A percentile compares a stretch with the other conserved stretches of the same genome.
Evolutionary conservation across 2,329 filamentous ascomycete species (phyloP).

Genomic region (Fusarium sarcochroum): DNA sequence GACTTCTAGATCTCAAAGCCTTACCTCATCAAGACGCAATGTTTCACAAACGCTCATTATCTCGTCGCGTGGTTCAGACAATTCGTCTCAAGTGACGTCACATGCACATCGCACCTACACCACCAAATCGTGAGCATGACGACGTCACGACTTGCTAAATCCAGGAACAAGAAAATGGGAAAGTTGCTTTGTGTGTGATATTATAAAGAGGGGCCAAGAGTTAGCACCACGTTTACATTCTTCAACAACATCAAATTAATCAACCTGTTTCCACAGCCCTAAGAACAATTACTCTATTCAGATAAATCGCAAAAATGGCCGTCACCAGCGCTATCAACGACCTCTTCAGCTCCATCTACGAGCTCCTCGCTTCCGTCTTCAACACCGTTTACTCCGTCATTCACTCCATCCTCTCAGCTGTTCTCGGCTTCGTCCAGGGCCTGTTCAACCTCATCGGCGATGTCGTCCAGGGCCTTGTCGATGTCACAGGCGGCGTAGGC

Average conservation of each 20-base stretch:
- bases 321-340: constrained; percentile 55
- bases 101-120: constrained; percentile 37
- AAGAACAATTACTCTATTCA: not conserved
- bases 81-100: constrained; percentile 43
- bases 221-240: not conserved
- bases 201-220: constrained; percentile 13
- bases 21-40: constrained; percentile 40
- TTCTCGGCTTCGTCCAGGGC: constrained; percentile 56
- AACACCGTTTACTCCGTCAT: constrained; percentile 53
- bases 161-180: constrained; percentile 27
- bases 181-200: not conserved
- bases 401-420: constrained; percentile 51
- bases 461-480: constrained; percentile 53
- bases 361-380: constrained; percentile 57
- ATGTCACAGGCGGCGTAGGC: constrained; percentile 56
- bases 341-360: constrained; percentile 59
- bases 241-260: not conserved
- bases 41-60: not conserved
- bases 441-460: constrained; percentile 55
- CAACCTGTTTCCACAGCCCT: not conserved
- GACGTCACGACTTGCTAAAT: constrained; percentile 47
- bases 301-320: constrained; percentile 48
- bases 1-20: not conserved
- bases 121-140: constrained; percentile 44
- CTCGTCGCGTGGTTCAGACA: constrained; percentile 38